Evolutionary conservation across 2,329 filamentous ascomycete species (phyloP).

Genomic region (Sporothrix humicola): DNA sequence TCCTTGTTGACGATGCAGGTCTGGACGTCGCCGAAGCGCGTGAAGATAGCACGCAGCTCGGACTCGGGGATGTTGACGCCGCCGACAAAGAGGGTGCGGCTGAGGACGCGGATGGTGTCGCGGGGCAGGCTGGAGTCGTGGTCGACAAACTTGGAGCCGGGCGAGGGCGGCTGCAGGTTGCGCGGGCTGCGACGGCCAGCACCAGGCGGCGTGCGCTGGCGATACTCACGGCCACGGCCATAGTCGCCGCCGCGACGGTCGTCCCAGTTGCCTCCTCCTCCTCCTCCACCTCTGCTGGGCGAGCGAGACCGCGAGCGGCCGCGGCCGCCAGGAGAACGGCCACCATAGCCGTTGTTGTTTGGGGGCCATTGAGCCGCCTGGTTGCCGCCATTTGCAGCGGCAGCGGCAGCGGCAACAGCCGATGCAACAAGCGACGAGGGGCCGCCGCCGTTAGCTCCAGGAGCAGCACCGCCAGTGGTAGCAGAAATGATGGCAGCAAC

Average conservation of each 20-base stretch:
- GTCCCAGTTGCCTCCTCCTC: conserved; percentile 55
- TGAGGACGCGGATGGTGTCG: conserved; percentile 88
- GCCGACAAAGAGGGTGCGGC: conserved; percentile 93
- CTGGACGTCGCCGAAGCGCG: conserved; percentile 83
- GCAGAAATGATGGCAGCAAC: conserved; percentile 66
- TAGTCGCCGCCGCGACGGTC: conserved; percentile 67
- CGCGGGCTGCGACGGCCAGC: conserved; percentile 61
- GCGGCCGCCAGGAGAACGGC: conserved; percentile 65
- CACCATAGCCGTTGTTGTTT: conserved; percentile 51
- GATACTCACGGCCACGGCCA: conserved; percentile 71
- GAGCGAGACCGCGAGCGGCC: conserved; percentile 79
- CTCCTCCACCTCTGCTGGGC: conserved; percentile 57
- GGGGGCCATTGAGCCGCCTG: conserved; percentile 38
- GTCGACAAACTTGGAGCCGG: conserved; percentile 72
- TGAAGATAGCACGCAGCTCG: conserved; percentile 82
- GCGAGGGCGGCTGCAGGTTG: conserved; percentile 43
- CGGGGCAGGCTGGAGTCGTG: conserved; percentile 75
- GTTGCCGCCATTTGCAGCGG: not conserved
- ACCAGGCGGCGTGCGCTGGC: conserved; percentile 81
- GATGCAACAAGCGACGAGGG: conserved; percentile 34
- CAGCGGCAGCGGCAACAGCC: conserved; percentile 41
- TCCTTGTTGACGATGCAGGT: conserved; percentile 98
- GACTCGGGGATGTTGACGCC: conserved; percentile 86
- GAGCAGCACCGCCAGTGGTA: conserved; percentile 50
- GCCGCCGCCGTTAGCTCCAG: conserved; percentile 27